Evolutionary conservation across 2,329 filamentous ascomycete species (phyloP).

Genomic region (Cordyceps fumosorosea): DNA sequence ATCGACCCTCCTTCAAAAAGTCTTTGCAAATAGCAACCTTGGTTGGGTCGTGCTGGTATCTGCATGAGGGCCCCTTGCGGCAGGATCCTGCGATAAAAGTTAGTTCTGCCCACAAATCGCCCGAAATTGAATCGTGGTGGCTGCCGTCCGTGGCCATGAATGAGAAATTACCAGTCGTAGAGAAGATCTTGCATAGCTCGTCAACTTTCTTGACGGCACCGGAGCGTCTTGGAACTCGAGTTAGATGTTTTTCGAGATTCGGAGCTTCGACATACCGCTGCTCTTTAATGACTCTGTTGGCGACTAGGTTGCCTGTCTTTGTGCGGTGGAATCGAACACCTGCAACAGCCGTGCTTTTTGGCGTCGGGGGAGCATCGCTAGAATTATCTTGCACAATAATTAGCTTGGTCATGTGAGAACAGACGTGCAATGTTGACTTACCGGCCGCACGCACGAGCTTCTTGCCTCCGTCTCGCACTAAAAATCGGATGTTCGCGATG

Average conservation of each 20-base stretch:
- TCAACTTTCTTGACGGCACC: constrained; percentile 59
- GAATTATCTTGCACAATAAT: constrained; percentile 41
- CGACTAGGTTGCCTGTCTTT: constrained; percentile 81
- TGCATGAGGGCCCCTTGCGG: constrained; percentile 71
- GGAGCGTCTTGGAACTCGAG: constrained; percentile 34
- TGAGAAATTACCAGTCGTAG: constrained; percentile 60
- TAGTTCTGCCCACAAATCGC: constrained; percentile 30
- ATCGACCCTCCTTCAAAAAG: constrained; percentile 72
- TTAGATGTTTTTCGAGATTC: constrained; percentile 30
- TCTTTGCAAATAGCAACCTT: constrained; percentile 90
- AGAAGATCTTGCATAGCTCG: constrained; percentile 67
- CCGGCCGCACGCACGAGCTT: constrained; percentile 71
- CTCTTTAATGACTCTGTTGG: constrained; percentile 66
- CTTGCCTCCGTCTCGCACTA: constrained; percentile 69
- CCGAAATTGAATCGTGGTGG: constrained; percentile 13
- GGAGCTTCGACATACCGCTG: constrained; percentile 57
- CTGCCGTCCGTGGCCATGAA: constrained; percentile 17
- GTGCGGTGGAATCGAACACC: constrained; percentile 80
- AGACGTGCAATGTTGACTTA: constrained; percentile 31
- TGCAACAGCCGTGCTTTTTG: constrained; percentile 64
- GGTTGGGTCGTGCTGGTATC: constrained; percentile 73
- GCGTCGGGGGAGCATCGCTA: constrained; percentile 59
- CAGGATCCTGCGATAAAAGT: constrained; percentile 65
- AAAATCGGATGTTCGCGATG: constrained; percentile 67
- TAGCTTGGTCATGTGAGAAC: not conserved